Evolutionary conservation across 805 yeast species (phyloP).

Genomic region (Komagataella pastoris): DNA sequence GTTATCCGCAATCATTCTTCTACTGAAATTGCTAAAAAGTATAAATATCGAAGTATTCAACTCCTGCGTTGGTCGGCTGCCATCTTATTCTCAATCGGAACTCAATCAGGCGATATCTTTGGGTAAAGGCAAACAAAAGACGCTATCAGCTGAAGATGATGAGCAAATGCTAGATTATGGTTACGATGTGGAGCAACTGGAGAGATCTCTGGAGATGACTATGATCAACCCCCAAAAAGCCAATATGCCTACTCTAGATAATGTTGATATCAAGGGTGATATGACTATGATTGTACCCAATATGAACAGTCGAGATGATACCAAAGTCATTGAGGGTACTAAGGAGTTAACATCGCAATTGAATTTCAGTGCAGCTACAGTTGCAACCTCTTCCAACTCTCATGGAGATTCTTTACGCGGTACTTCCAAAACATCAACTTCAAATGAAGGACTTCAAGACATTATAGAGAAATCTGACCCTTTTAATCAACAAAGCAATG

Average conservation of each 20-base stretch:
- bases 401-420: not conserved
- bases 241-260: not conserved
- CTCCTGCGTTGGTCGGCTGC: not conserved
- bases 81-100: not conserved
- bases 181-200: not conserved
- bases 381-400: not conserved
- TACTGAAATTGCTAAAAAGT: not conserved
- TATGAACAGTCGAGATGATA: slow-evolving; percentile 4
- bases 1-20: not conserved
- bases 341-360: not conserved
- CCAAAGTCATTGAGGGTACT: slow-evolving; percentile 1
- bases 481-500: slow-evolving; percentile 7
- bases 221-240: slow-evolving; percentile 4
- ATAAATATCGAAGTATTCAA: not conserved
- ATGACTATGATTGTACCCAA: slow-evolving; percentile 25
- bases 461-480: slow-evolving; percentile 30
- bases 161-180: not conserved
- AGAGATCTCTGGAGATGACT: slow-evolving; percentile 4
- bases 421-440: not conserved
- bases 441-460: slow-evolving; percentile 14
- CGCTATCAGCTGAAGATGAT: not conserved
- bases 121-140: not conserved
- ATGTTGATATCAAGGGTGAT: not conserved
- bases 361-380: not conserved
- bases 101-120: not conserved